A percentile compares a stretch with the other conserved stretches of the same genome.
These are phyloP conservation scores for Colletotrichum higginsianum DNA, from an alignment of 2,329 filamentous ascomycete genomes.

Conservation along the genomic window DNA sequence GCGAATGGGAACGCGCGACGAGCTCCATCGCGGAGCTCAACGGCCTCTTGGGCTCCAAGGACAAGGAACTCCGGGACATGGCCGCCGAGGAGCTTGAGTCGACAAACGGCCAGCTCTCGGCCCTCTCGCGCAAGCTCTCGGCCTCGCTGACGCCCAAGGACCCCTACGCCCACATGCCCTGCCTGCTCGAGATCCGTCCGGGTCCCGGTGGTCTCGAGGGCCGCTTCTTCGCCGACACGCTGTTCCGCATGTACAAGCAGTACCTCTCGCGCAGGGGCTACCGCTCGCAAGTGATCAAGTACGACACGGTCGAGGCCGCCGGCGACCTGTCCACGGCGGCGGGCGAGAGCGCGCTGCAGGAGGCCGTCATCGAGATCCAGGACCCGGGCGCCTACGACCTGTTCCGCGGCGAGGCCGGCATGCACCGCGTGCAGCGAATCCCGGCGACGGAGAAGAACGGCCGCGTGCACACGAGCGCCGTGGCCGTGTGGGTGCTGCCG, in stretches of 20 bases:
- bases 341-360: slow-evolving; percentile 80
- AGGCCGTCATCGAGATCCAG: slow-evolving; percentile 89
- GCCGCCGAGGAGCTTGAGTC: slow-evolving; percentile 85
- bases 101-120: slow-evolving; percentile 73
- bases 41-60: slow-evolving; percentile 64
- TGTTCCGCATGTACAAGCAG: slow-evolving; percentile 90
- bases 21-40: slow-evolving; percentile 69
- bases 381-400: slow-evolving; percentile 83
- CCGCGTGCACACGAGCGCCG: slow-evolving; percentile 92
- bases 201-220: slow-evolving; percentile 94
- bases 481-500: slow-evolving; percentile 92
- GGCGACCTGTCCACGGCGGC: slow-evolving; percentile 66
- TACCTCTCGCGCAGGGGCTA: slow-evolving; percentile 82
- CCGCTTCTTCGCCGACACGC: slow-evolving; percentile 87
- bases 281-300: slow-evolving; percentile 80
- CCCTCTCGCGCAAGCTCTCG: slow-evolving; percentile 78
- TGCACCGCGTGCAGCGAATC: slow-evolving; percentile 94
- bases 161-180: slow-evolving; percentile 90
- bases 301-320: slow-evolving; percentile 80
- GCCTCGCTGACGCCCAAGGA: slow-evolving; percentile 87
- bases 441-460: slow-evolving; percentile 93
- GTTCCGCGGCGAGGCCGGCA: slow-evolving; percentile 90
- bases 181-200: slow-evolving; percentile 91
- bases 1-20: slow-evolving; percentile 70
- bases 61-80: slow-evolving; percentile 81